Evolutionary conservation across 2,329 filamentous ascomycete species (phyloP).

Genomic region (Epicoccum nigrum): DNA sequence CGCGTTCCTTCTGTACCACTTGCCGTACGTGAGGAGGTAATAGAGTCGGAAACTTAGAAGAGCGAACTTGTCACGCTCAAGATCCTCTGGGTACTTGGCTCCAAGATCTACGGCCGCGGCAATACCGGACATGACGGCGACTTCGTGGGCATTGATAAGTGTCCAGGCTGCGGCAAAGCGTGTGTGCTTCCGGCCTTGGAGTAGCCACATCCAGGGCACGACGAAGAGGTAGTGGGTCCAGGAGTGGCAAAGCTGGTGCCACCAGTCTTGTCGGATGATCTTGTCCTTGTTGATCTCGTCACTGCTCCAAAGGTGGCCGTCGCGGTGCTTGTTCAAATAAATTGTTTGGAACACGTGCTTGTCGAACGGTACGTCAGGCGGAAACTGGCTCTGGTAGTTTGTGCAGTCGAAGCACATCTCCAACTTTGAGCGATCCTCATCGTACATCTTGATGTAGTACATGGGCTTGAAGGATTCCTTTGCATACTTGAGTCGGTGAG

Average conservation of each 20-base stretch:
- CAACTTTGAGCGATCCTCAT: constrained; percentile 60
- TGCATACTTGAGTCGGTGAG: constrained; percentile 51
- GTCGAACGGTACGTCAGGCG: constrained; percentile 59
- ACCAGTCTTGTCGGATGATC: constrained; percentile 69
- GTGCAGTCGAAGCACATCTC: constrained; percentile 75
- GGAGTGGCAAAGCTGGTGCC: constrained; percentile 69
- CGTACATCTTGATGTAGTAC: constrained; percentile 69
- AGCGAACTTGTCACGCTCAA: constrained; percentile 67
- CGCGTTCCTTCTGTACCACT: constrained; percentile 60
- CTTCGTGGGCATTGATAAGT: constrained; percentile 71
- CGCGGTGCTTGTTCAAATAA: constrained; percentile 65
- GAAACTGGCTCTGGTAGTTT: constrained; percentile 76
- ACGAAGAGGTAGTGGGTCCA: constrained; percentile 69
- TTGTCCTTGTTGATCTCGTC: constrained; percentile 65
- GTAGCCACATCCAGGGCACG: constrained; percentile 74
- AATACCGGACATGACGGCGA: constrained; percentile 73
- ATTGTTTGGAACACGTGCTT: constrained; percentile 74
- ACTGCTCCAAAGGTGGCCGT: constrained; percentile 63
- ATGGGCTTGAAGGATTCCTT: constrained; percentile 65
- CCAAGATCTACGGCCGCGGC: constrained; percentile 73
- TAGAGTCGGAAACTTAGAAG: constrained; percentile 67
- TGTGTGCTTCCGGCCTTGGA: constrained; percentile 69
- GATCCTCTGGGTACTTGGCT: constrained; percentile 66
- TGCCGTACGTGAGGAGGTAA: constrained; percentile 65
- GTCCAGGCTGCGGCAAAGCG: constrained; percentile 72